Evolutionary conservation across 73 alveolate species (phyloP).

Genomic region (Effrenium voratum): DNA sequence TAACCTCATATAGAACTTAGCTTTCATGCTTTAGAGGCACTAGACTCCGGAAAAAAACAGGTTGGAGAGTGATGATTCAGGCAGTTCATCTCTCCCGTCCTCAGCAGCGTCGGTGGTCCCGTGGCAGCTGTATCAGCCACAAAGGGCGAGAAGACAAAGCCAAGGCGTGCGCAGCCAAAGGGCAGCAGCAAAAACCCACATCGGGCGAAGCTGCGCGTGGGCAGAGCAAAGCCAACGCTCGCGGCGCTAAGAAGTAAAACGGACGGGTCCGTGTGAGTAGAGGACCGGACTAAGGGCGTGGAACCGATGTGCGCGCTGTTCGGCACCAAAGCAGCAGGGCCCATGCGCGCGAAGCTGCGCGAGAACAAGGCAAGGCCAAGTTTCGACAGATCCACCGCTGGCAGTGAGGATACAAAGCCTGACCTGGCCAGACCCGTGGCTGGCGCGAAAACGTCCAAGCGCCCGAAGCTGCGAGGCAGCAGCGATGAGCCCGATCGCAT

Average conservation of each 20-base stretch:
- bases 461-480: neutral
- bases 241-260: neutral
- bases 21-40: too few relatives aligned
- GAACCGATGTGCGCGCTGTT: neutral
- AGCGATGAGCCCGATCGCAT: neutral
- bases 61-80: too few relatives aligned
- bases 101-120: too few relatives aligned
- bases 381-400: neutral
- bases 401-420: conserved; percentile 8
- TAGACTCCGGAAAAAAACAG: too few relatives aligned
- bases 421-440: neutral
- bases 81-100: too few relatives aligned
- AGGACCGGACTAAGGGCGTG: neutral
- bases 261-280: neutral
- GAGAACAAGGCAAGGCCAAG: neutral
- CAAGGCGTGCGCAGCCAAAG: conserved; percentile 20
- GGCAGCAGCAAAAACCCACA: neutral
- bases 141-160: conserved; percentile 7
- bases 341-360: neutral
- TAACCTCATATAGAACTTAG: too few relatives aligned
- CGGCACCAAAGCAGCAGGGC: neutral
- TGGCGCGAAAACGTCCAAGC: neutral
- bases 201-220: neutral
- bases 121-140: conserved; percentile 1
- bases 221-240: neutral